Evolutionary conservation across 1,139 yeast genomes (phyloP).

Genomic region (Debaryomyces fabryi): DNA sequence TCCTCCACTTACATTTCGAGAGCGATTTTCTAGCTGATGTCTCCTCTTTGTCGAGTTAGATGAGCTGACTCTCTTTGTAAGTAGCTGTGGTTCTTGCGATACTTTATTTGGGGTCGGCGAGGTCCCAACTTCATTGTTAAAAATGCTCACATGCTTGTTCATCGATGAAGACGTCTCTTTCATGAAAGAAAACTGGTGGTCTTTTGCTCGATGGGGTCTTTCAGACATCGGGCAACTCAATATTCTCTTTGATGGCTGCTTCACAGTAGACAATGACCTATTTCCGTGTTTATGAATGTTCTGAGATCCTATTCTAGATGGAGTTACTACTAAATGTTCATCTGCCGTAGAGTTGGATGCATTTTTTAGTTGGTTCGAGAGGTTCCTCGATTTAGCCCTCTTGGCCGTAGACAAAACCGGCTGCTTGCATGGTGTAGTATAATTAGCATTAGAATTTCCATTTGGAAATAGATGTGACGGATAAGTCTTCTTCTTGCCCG

Average conservation of each 20-base stretch:
- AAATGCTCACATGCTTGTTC: slow-evolving; percentile 20
- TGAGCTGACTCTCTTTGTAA: slow-evolving; percentile 22
- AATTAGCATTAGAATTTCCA: slow-evolving; percentile 8
- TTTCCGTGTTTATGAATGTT: background rate
- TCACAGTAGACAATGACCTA: slow-evolving; percentile 9
- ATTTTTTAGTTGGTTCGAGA: slow-evolving; percentile 6
- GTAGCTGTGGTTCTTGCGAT: slow-evolving; percentile 9
- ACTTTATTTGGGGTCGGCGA: slow-evolving; percentile 16
- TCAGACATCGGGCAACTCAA: slow-evolving; percentile 20
- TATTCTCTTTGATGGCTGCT: slow-evolving; percentile 12
- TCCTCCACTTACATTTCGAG: slow-evolving; percentile 1
- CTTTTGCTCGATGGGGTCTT: slow-evolving; percentile 14
- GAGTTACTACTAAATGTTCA: slow-evolving; percentile 1
- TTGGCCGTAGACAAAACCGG: slow-evolving; percentile 24
- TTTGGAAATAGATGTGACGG: slow-evolving; percentile 26
- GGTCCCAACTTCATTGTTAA: slow-evolving; percentile 12
- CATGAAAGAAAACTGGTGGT: slow-evolving; percentile 39
- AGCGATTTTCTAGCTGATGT: slow-evolving; percentile 2
- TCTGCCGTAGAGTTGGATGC: background rate
- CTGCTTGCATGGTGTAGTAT: slow-evolving; percentile 13
- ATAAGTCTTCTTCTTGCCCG: slow-evolving; percentile 22
- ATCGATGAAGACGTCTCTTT: slow-evolving; percentile 40
- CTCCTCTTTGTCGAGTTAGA: slow-evolving; percentile 16
- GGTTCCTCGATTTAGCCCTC: slow-evolving; percentile 22
- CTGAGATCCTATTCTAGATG: slow-evolving; percentile 4